A percentile compares a stretch with the other conserved stretches of the same genome.
Evolutionary conservation across 129 eudicot genomes (phyloP).

Genomic region (Flaveria linearis): DNA sequence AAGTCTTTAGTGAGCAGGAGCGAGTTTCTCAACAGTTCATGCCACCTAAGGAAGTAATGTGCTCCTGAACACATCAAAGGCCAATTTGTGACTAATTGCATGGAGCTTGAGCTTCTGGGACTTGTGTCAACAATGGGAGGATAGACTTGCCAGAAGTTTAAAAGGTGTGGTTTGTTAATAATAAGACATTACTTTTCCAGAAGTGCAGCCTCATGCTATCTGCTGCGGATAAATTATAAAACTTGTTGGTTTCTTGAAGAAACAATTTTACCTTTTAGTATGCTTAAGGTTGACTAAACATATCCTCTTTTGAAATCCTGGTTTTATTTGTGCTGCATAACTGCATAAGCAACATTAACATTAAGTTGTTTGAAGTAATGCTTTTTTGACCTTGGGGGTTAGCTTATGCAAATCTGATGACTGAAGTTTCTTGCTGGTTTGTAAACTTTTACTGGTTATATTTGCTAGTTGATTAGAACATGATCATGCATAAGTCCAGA

Average conservation of each 20-base stretch:
- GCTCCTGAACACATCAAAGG: conserved; percentile 25
- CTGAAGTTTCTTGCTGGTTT: conserved; percentile 18
- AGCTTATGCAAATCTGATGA: neutral
- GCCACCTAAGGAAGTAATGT: conserved; percentile 33
- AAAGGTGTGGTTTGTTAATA: conserved; percentile 18
- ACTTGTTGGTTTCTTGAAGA: neutral
- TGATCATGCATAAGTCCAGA: neutral
- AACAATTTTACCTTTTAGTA: conserved; percentile 5
- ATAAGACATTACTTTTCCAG: conserved; percentile 28
- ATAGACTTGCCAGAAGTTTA: conserved; percentile 33
- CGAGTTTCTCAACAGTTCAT: conserved; percentile 18
- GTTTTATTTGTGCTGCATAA: conserved; percentile 1
- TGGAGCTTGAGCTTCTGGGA: conserved; percentile 32
- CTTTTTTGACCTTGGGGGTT: conserved; percentile 4
- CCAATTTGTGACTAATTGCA: conserved; percentile 34
- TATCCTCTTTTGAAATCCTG: neutral
- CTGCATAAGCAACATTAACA: neutral
- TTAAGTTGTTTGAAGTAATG: conserved; percentile 16
- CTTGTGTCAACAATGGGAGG: conserved; percentile 28
- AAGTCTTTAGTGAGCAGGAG: conserved; percentile 23
- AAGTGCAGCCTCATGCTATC: conserved; percentile 22
- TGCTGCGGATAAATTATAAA: conserved; percentile 7
- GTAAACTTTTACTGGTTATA: neutral
- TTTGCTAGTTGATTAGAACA: neutral
- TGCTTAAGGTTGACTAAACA: neutral